phyloP scores from a whole-genome alignment of 768 basidiomycete genomes.

The Boletus pseudo-olivaceus region DNA sequence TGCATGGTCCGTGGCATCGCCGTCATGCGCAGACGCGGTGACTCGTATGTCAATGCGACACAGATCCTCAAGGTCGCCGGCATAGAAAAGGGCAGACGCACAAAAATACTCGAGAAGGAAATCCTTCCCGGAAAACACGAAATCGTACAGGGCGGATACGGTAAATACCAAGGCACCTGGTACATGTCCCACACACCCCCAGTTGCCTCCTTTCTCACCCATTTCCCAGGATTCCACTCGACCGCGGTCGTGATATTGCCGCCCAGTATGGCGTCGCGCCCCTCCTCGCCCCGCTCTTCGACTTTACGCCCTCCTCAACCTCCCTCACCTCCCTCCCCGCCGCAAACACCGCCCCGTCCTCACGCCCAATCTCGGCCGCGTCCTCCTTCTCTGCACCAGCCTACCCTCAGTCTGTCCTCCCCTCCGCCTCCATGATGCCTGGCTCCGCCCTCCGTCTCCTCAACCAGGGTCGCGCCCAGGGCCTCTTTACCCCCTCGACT shows the following conservation, averaged over 20 bases:
- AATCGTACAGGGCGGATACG: constrained; percentile 98
- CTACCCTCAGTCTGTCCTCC: constrained; percentile 56
- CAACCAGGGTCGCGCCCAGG: constrained; percentile 83
- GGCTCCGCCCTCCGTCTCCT: constrained; percentile 80
- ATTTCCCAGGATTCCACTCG: constrained; percentile 83
- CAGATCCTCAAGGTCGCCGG: constrained; percentile 99
- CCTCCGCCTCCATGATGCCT: constrained; percentile 83
- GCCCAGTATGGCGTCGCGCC: constrained; percentile 87
- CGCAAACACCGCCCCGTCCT: constrained; percentile 43
- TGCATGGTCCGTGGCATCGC: constrained; percentile 98
- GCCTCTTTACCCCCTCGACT: constrained; percentile 82
- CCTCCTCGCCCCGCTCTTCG: constrained; percentile 86
- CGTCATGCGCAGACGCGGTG: constrained; percentile 93
- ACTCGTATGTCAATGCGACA: constrained; percentile 97
- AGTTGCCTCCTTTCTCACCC: constrained; percentile 8
- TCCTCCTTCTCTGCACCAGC: constrained; percentile 59
- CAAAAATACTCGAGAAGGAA: constrained; percentile 97
- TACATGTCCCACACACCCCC: constrained; percentile 36
- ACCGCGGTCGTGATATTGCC: constrained; percentile 90
- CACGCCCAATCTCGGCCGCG: constrained; percentile 64
- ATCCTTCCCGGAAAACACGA: constrained; percentile 94
- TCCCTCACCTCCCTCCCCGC: constrained; percentile 68
- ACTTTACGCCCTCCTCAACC: constrained; percentile 78
- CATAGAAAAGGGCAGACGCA: constrained; percentile 92
- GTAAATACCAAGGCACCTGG: constrained; percentile 99